Conservation (phyloP, 2,329 filamentous ascomycete species). For the Neofusicoccum sp. region DNA sequence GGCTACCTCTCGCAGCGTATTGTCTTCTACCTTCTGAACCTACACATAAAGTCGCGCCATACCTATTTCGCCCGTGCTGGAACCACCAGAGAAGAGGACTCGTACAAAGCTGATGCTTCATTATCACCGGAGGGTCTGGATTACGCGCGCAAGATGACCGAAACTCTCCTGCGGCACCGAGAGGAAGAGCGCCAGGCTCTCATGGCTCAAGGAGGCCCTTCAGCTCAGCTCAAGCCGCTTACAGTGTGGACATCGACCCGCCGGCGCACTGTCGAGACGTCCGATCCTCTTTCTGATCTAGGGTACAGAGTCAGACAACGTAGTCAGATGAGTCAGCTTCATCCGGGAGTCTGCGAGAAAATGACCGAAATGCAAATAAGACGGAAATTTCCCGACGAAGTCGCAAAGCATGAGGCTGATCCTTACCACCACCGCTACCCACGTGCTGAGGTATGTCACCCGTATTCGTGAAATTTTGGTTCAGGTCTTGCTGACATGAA, state of each 20-base stretch:
- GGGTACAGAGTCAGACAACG: slow-evolving; percentile 88
- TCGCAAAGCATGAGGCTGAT: slow-evolving; percentile 87
- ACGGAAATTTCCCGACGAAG: slow-evolving; percentile 81
- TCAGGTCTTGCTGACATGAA: neutral
- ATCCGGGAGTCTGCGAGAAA: slow-evolving; percentile 93
- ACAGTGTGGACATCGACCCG: slow-evolving; percentile 95
- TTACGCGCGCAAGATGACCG: slow-evolving; percentile 76
- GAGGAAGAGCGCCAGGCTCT: slow-evolving; percentile 73
- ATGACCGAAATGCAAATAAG: slow-evolving; percentile 82
- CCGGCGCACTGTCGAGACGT: slow-evolving; percentile 85
- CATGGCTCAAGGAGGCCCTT: slow-evolving; percentile 65
- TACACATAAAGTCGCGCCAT: slow-evolving; percentile 92
- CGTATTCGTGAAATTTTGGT: slow-evolving; percentile 23
- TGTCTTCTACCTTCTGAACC: slow-evolving; percentile 95
- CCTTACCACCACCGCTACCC: slow-evolving; percentile 97
- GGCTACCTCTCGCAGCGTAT: slow-evolving; percentile 96
- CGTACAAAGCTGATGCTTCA: slow-evolving; percentile 85
- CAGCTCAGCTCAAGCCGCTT: slow-evolving; percentile 71
- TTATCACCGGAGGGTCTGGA: slow-evolving; percentile 76
- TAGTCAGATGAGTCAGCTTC: slow-evolving; percentile 95
- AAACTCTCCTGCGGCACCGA: slow-evolving; percentile 77
- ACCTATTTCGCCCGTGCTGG: slow-evolving; percentile 92
- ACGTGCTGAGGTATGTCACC: slow-evolving; percentile 70
- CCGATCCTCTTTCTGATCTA: slow-evolving; percentile 71
- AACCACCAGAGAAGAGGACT: slow-evolving; percentile 81